Evolutionary conservation across 345 rosid species (phyloP).

Genomic region (Lepidium aucheri): DNA sequence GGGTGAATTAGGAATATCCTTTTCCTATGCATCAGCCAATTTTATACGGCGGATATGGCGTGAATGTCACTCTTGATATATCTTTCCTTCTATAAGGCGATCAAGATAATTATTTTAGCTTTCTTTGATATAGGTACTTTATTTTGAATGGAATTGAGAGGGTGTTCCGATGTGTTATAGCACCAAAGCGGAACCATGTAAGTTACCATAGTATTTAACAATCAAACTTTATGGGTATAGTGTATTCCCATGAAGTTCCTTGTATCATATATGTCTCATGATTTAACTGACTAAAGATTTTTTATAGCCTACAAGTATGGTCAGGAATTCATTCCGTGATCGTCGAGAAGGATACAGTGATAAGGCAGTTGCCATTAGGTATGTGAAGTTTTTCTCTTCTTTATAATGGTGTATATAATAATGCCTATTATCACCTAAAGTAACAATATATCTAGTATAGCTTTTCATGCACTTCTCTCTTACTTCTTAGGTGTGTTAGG

Average conservation of each 20-base stretch:
- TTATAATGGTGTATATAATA: background rate
- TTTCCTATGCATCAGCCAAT: background rate
- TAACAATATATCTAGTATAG: background rate
- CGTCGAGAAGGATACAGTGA: slow-evolving; percentile 81
- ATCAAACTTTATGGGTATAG: background rate
- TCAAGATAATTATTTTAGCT: slow-evolving; percentile 2
- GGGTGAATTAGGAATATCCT: background rate
- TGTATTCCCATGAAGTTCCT: background rate
- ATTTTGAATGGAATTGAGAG: slow-evolving; percentile 92
- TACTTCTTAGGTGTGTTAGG: slow-evolving; percentile 71
- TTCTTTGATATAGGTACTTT: slow-evolving; percentile 53
- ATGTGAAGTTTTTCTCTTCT: slow-evolving; percentile 4
- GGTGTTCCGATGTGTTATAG: slow-evolving; percentile 73
- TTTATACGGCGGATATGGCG: background rate
- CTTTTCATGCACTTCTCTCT: background rate
- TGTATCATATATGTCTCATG: slow-evolving; percentile 2
- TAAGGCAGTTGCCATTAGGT: slow-evolving; percentile 88
- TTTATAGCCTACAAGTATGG: slow-evolving; percentile 84
- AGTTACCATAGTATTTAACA: slow-evolving; percentile 24
- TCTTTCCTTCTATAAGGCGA: background rate
- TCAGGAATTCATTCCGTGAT: slow-evolving; percentile 73
- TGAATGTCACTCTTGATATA: background rate
- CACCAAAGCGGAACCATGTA: slow-evolving; percentile 91
- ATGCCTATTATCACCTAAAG: slow-evolving; percentile 6
- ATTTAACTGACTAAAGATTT: slow-evolving; percentile 24